A percentile compares a stretch with the other conserved stretches of the same genome.
These are phyloP conservation scores for Hortiboletus campestris DNA, from an alignment of 768 basidiomycete species.

Conservation along the genomic window DNA sequence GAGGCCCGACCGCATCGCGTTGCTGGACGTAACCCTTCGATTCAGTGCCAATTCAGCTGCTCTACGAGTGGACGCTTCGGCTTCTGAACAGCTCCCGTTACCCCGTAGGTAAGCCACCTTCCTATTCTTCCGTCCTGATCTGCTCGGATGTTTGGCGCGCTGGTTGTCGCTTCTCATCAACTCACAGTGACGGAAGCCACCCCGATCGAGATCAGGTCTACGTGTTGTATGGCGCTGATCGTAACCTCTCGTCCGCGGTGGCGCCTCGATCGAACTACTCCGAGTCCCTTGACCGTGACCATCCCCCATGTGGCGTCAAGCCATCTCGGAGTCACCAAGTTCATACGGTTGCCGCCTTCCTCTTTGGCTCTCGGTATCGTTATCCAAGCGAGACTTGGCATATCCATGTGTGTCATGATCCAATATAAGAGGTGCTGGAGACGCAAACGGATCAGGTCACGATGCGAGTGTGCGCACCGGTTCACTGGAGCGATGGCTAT, in stretches of 20 bases:
- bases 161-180: neutral
- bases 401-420: too few relatives aligned
- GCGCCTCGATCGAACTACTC: neutral
- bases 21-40: neutral
- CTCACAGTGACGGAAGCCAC: neutral
- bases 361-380: too few relatives aligned
- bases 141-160: neutral
- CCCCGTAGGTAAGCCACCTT: neutral
- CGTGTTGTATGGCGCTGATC: neutral
- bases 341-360: neutral
- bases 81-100: neutral
- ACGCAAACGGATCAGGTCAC: too few relatives aligned
- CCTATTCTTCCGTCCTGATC: neutral
- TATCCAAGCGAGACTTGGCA: too few relatives aligned
- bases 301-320: neutral
- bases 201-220: neutral
- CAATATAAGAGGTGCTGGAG: too few relatives aligned
- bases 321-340: neutral
- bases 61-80: neutral
- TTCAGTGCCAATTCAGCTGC: neutral
- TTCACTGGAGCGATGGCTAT: too few relatives aligned
- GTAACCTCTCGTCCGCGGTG: constrained; percentile 1
- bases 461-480: too few relatives aligned
- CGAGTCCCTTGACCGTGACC: neutral
- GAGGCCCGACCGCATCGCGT: too few relatives aligned